Evolutionary conservation across 2,329 filamentous ascomycete species (phyloP), one percentile per base, ranked within the genome.

Genomic region (Westerdykella aurantiaca): DNA sequence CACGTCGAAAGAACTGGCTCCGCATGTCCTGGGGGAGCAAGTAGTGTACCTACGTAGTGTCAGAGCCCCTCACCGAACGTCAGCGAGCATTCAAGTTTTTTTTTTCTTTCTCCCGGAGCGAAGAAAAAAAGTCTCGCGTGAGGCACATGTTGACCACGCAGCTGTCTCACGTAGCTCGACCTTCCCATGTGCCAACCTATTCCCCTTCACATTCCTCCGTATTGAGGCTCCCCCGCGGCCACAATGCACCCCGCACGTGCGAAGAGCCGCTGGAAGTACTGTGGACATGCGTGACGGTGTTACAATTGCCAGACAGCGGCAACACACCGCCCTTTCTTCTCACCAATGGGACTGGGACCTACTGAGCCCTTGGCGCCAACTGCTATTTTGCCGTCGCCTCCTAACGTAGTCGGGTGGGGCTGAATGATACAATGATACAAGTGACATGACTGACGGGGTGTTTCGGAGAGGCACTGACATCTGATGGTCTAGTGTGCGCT

Each of bases 301-400:
- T 33, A 33, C 12, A 33, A 14, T 5, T 33, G 31, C 31, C 31
- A 33, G 31, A 33, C 14, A 14, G 31, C 12, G 31, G 12, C 4
- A 14, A 14, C 31, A 33, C 31, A 67, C 63, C 63, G 63, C 61
- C 57, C 58, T 64, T 67, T 64, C 39, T 46, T 3, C 3, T 33
- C 12, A 51, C 47, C 44, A 45, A 44, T 40, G 57, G 57, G 53
- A 45, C 44, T 39, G 37, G 37, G 40, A 29, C 43, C 17, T 31
- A 39, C 51, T 52, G 53, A 51, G 58, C 52, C 41, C 45, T 48
- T 45, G 23, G 47, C 38, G 49, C 60, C 60, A 63, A 63, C 63
- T 43, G 44, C 50, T 21, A 39, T 44, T 35, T n/a, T 47, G 46
- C 38, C 39, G 43, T 49, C 42, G 38, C 37, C 48, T 57, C 53